phyloP scores from a whole-genome alignment of 2,329 filamentous ascomycete genomes.

The Colletotrichum phormii region DNA sequence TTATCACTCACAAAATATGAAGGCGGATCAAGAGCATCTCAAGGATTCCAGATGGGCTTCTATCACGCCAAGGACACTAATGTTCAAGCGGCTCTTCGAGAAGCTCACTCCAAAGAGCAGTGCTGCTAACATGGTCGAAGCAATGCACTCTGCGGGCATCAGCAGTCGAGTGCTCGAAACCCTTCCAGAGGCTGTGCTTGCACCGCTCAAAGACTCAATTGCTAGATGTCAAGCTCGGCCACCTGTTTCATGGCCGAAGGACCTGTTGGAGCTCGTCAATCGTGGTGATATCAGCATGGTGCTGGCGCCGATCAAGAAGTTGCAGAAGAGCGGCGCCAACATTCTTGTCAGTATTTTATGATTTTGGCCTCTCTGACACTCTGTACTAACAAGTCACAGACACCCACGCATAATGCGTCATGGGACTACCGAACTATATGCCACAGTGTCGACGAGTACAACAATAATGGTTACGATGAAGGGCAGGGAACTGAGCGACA shows the following conservation, averaged over 20 bases:
- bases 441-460: slow-evolving; percentile 70
- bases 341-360: slow-evolving; percentile 53
- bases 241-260: slow-evolving; percentile 78
- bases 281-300: slow-evolving; percentile 83
- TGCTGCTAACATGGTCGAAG: slow-evolving; percentile 75
- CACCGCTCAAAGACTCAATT: slow-evolving; percentile 85
- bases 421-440: slow-evolving; percentile 86
- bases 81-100: slow-evolving; percentile 76
- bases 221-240: slow-evolving; percentile 86
- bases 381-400: slow-evolving; percentile 50
- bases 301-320: slow-evolving; percentile 60
- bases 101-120: slow-evolving; percentile 63
- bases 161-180: slow-evolving; percentile 78
- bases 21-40: slow-evolving; percentile 48
- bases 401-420: slow-evolving; percentile 72
- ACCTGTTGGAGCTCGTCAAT: slow-evolving; percentile 80
- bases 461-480: slow-evolving; percentile 75
- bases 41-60: slow-evolving; percentile 56
- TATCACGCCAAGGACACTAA: slow-evolving; percentile 74
- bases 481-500: slow-evolving; percentile 87
- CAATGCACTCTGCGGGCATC: slow-evolving; percentile 78
- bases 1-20: slow-evolving; percentile 52
- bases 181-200: slow-evolving; percentile 85
- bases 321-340: slow-evolving; percentile 48
- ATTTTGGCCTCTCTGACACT: no score